A percentile compares a stretch with the other conserved stretches of the same genome.
These are phyloP conservation scores for Patellifolia procumbens DNA, from an alignment of 179 eudicot species.

Conservation along the genomic window DNA sequence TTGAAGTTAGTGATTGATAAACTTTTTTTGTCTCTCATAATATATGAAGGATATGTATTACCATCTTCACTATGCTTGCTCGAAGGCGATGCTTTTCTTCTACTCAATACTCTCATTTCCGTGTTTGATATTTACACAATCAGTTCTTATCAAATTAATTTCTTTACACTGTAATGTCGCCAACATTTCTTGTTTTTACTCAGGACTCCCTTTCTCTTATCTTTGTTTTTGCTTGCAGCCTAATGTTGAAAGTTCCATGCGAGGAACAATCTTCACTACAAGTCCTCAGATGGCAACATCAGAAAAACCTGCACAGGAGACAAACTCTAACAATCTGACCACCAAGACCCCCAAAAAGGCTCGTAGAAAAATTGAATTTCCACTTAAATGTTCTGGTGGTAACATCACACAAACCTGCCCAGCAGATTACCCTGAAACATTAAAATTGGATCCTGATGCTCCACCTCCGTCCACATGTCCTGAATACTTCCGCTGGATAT, in stretches of 20 bases:
- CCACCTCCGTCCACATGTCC: constrained; percentile 61
- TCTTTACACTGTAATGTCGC: background rate
- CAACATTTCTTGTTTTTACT: constrained; percentile 5
- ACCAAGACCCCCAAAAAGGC: constrained; percentile 28
- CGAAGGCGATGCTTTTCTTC: background rate
- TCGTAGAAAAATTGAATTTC: constrained; percentile 42
- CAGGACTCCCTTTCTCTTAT: too few species aligned
- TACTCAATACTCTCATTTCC: too few species aligned
- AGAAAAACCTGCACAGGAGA: background rate
- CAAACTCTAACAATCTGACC: constrained; percentile 16
- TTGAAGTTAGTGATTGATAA: background rate
- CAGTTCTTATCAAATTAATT: background rate
- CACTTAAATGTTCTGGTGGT: constrained; percentile 51
- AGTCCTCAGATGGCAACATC: background rate
- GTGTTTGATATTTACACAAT: background rate
- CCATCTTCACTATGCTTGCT: background rate
- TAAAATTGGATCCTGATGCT: constrained; percentile 36
- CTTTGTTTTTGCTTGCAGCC: constrained; percentile 47
- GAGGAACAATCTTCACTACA: constrained; percentile 25
- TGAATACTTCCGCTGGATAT: constrained; percentile 89
- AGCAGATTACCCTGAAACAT: constrained; percentile 46
- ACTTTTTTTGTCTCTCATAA: too few species aligned
- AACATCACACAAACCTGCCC: constrained; percentile 63
- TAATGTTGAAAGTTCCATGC: constrained; percentile 30
- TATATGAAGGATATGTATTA: too few species aligned